Percentiles rank a stretch among this genome's conserved stretches.
These are phyloP conservation scores for Gossypium schwendimanii DNA, from an alignment of 441 rosid genomes.

Conservation along the genomic window DNA sequence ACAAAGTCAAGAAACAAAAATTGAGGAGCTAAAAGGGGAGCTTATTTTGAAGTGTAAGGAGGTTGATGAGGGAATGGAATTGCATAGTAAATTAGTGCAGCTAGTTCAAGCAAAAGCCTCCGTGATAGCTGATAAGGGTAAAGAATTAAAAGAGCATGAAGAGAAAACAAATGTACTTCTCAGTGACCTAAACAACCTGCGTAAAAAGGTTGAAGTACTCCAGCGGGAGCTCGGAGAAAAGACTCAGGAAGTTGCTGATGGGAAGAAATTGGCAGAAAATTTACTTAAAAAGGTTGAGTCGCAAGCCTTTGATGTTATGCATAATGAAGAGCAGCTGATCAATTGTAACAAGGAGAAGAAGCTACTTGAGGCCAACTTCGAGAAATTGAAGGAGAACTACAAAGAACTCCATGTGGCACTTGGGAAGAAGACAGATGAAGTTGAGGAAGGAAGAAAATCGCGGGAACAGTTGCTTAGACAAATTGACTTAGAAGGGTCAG, in stretches of 20 bases:
- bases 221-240: constrained; percentile 35
- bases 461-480: constrained; percentile 34
- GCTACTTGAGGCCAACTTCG: constrained; percentile 25
- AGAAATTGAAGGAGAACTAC: constrained; percentile 36
- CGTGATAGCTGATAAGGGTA: constrained; percentile 16
- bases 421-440: constrained; percentile 31
- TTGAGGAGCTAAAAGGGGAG: constrained; percentile 32
- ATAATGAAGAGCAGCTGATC: constrained; percentile 28
- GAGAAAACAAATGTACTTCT: constrained; percentile 33
- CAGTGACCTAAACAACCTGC: constrained; percentile 35
- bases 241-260: constrained; percentile 26
- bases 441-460: constrained; percentile 30
- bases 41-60: constrained; percentile 34
- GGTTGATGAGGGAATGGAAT: constrained; percentile 38
- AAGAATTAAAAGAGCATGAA: constrained; percentile 32
- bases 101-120: constrained; percentile 38
- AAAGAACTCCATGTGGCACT: constrained; percentile 35
- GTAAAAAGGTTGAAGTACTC: constrained; percentile 32
- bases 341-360: constrained; percentile 33
- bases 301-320: constrained; percentile 19
- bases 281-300: constrained; percentile 29
- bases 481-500: constrained; percentile 28
- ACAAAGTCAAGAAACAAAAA: constrained; percentile 25
- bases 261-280: constrained; percentile 30
- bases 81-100: constrained; percentile 34